Evolutionary conservation across 2,329 filamentous ascomycete genomes (phyloP).

Genomic region (Botrytis fabae): DNA sequence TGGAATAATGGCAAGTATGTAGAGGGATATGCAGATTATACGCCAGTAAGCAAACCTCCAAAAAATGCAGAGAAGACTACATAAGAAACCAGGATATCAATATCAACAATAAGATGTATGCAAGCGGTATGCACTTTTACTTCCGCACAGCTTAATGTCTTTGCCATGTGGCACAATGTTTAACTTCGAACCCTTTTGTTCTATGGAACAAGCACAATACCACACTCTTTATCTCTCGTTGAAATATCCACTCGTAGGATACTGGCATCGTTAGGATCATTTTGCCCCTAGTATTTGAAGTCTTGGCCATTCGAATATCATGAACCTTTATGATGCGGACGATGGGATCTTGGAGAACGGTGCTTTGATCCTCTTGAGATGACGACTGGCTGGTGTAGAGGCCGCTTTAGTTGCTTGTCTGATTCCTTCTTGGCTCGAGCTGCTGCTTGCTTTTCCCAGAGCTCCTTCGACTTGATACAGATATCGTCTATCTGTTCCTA

Average conservation of each 20-base stretch:
- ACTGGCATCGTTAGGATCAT: conserved; percentile 21
- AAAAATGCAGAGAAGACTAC: background rate
- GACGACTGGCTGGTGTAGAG: conserved; percentile 56
- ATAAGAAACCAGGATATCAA: background rate
- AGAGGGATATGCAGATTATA: background rate
- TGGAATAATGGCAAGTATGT: background rate
- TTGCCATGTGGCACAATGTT: background rate
- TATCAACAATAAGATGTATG: background rate
- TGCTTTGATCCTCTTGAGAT: conserved; percentile 46
- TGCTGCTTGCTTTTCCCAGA: conserved; percentile 58
- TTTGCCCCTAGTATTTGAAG: conserved; percentile 28
- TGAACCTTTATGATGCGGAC: conserved; percentile 31
- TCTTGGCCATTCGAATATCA: conserved; percentile 32
- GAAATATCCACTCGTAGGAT: background rate
- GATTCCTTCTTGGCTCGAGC: conserved; percentile 48
- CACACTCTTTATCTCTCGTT: conserved; percentile 12
- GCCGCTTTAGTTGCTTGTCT: conserved; percentile 55
- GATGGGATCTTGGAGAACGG: conserved; percentile 26
- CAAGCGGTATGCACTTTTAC: conserved; percentile 8
- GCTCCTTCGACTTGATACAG: conserved; percentile 57
- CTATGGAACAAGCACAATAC: background rate
- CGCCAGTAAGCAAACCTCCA: background rate
- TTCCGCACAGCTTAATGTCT: background rate
- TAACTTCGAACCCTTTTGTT: background rate
- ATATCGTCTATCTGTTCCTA: conserved; percentile 66